Percentiles rank a stretch among this genome's conserved stretches.
Conservation (phyloP, 352 stramenopile species). For the Pythium myriotylum region DNA sequence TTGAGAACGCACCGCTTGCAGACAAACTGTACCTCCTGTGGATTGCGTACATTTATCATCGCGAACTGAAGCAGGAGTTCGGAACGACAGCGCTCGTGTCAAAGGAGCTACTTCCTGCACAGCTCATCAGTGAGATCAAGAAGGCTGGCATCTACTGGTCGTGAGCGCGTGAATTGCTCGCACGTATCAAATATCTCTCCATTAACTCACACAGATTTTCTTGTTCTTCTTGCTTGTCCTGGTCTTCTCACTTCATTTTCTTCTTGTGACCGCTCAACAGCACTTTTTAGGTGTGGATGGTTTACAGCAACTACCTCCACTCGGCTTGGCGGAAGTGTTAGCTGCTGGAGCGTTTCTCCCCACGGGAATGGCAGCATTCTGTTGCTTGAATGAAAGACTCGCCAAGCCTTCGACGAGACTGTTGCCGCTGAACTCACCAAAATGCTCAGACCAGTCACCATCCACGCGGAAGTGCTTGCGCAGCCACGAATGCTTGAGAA, state of each 20-base stretch:
- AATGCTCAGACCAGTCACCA: conserved; percentile 79
- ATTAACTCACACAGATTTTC: no score
- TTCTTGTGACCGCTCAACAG: no score
- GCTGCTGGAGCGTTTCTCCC: neutral
- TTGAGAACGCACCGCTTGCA: neutral
- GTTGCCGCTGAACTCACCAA: conserved; percentile 33
- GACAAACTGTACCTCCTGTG: conserved; percentile 38
- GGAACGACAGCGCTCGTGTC: conserved; percentile 44
- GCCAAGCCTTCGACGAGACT: neutral
- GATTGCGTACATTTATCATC: conserved; percentile 44
- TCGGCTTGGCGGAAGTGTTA: no score
- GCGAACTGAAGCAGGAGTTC: conserved; percentile 42
- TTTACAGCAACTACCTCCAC: no score
- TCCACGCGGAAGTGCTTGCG: conserved; percentile 82
- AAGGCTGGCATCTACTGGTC: conserved; percentile 47
- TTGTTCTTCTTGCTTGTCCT: no score
- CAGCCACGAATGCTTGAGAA: conserved; percentile 68
- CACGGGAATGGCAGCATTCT: neutral
- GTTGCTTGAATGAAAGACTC: neutral
- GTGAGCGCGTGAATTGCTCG: no score
- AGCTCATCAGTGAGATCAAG: conserved; percentile 53
- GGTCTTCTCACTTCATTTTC: no score
- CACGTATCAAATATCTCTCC: no score
- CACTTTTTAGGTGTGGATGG: no score
- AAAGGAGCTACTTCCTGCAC: conserved; percentile 41